Evolutionary conservation across 192 early-diverging fungal species (phyloP), one percentile per base, ranked within the genome.

Genomic region (Obelidium mucronatum): DNA sequence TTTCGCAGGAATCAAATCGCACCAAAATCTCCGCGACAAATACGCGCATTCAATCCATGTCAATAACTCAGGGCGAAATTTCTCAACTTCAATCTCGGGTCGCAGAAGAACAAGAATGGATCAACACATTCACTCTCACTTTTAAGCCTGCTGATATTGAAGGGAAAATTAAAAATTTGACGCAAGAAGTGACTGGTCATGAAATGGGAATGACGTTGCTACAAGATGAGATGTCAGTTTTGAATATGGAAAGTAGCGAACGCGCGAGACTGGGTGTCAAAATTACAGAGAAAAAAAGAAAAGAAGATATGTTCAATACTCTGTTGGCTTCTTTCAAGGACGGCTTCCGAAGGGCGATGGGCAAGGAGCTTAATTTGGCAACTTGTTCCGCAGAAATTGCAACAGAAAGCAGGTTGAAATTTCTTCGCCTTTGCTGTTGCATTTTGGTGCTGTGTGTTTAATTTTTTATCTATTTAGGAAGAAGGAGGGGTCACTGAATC

Each of bases 201-300:
- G 91, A 90, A n/a, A 79, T 79, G 1, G 63, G 80, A 31, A 66
- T 87, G 19, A 73, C 56, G 15, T 56, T 60, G 19, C 65, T 90
- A 2, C 83, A 81, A 52, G 67, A 87, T 0, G 91, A 94, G 81
- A 89, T 93, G 3, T 44, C 81, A 66, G 28, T 76, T 59, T 83
- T 91, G 63, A 93, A 84, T 76, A 74, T 76, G 75, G 88, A 91
- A 63, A 84, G 83, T 0, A 91, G 93, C 39, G 86, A 84, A 0
- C 83, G 90, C 0, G 92, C 93, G 6, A 82, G 84, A 53, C 76
- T 95, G 51, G 76, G 82, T 0, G 55, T 93, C 15, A 87, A 89
- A 55, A 80, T 83, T 69, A 69, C 78, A 22, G 91, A 93, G 31
- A 65, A 81, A 15, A 80, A 89, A 24, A 31, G 75, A 26, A 84